A percentile compares a stretch with the other conserved stretches of the same genome.
Evolutionary conservation across 2,329 filamentous ascomycete genomes (phyloP).

Genomic region (Sphaceloma murrayae): DNA sequence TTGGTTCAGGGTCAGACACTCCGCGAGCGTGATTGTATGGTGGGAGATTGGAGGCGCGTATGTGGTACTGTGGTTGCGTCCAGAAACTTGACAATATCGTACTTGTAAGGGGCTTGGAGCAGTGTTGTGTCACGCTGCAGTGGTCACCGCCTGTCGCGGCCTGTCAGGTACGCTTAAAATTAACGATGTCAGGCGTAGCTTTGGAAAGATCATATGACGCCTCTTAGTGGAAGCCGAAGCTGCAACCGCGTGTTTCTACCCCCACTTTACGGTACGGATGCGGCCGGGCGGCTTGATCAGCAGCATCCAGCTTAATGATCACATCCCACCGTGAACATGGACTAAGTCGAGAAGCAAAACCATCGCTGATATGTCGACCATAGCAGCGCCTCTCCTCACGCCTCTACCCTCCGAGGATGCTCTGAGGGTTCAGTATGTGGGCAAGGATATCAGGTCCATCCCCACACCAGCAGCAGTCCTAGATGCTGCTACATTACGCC

Average conservation of each 20-base stretch:
- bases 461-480: conserved; percentile 59
- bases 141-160: conserved; percentile 11
- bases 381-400: conserved; percentile 24
- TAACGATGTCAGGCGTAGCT: not conserved
- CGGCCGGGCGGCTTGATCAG: too few relatives aligned
- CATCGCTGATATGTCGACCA: too few relatives aligned
- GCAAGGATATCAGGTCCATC: conserved; percentile 50
- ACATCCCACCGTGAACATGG: too few relatives aligned
- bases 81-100: too few relatives aligned
- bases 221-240: conserved; percentile 6
- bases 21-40: conserved; percentile 2
- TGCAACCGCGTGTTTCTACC: too few relatives aligned
- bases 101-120: not conserved
- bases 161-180: conserved; percentile 9
- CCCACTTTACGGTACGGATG: too few relatives aligned
- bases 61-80: too few relatives aligned
- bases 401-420: conserved; percentile 27
- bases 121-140: not conserved
- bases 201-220: conserved; percentile 13
- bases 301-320: too few relatives aligned
- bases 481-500: conserved; percentile 54
- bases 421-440: conserved; percentile 42
- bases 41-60: too few relatives aligned
- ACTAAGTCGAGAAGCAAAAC: too few relatives aligned
- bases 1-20: conserved; percentile 1